Percentiles rank a stretch among this genome's conserved stretches.
Conservation (phyloP, 179 eudicot species). For the Silene coronaria region DNA sequence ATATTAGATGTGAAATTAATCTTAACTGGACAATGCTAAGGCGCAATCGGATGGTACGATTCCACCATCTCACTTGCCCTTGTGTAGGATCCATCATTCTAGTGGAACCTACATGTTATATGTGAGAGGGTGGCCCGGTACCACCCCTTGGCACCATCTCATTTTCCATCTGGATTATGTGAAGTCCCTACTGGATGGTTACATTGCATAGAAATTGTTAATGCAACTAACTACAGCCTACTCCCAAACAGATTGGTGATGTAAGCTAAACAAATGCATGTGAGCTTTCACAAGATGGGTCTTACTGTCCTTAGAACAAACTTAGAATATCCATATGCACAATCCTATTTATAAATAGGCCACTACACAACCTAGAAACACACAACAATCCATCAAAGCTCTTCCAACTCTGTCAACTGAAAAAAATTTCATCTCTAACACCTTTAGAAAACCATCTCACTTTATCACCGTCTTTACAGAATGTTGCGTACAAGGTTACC, state of each 20-base stretch:
- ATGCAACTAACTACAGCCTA: not conserved
- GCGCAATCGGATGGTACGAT: no score
- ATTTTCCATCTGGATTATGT: not conserved
- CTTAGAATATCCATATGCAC: not conserved
- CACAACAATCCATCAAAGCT: constrained; percentile 1
- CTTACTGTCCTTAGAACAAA: constrained; percentile 2
- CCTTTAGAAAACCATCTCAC: not conserved
- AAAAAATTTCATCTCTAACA: not conserved
- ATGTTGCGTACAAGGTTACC: constrained; percentile 24
- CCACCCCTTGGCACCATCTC: no score
- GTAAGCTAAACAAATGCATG: constrained; percentile 29
- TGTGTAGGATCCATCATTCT: no score
- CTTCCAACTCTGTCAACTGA: not conserved
- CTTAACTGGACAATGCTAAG: no score
- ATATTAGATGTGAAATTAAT: not conserved
- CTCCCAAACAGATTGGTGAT: constrained; percentile 2
- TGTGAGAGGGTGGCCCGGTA: no score
- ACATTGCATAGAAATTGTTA: not conserved
- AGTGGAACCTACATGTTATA: no score
- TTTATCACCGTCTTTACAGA: not conserved
- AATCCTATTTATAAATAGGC: constrained; percentile 14
- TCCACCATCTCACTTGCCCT: no score
- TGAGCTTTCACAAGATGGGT: constrained; percentile 26
- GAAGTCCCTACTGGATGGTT: no score
- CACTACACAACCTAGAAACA: not conserved